Evolutionary conservation across 148 eudicot species (phyloP), one percentile per base, ranked within the genome.

Genomic region (Pouteria glomerata): DNA sequence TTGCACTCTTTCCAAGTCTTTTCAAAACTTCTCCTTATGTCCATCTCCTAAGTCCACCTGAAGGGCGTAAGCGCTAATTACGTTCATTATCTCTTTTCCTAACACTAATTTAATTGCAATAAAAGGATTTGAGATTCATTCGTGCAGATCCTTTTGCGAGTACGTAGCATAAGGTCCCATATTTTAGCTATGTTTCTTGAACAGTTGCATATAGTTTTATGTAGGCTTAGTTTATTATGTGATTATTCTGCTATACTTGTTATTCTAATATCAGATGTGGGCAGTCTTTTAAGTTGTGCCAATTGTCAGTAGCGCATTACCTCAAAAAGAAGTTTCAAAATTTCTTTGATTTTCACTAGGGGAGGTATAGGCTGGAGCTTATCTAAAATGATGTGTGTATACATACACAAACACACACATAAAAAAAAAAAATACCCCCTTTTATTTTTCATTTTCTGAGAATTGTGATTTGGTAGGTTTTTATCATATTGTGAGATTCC

Each of bases 401-500:
- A 19, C 35, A 45, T 39, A 11, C 6, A n/a, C 2, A 34, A 19
- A 10, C 52, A 23, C 42, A 15, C 30, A 1, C 15, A 42, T 23
- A 6, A 39, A 26, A n/a, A 24, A 0, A 45, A 1, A 21, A 16
- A 14, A 8, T 8, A 8, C 2, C 24, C 15, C 3, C 4, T 6
- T 45, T 16, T 62, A 18, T 68, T 30, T 56, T 68, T 59, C 63
- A 72, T 41, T 37, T 62, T 34, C 29, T 44, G 70, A 75, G 33
- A 39, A 15, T 51, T 70, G 58, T 77, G 64, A 62, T 8, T 44
- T 65, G 61, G 70, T 76, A 93, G 98, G 98, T 93, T 93, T 82
- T 74, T 93, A 72, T 84, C 92, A 24, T 84, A 82, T 78, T 93
- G 98, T 81, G 76, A 76, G 69, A 90, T 93, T 76, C 96, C 98